Base-by-base conservation (phyloP, 2,329 filamentous ascomycete species). In the Ophiosphaerella narmari region DNA sequence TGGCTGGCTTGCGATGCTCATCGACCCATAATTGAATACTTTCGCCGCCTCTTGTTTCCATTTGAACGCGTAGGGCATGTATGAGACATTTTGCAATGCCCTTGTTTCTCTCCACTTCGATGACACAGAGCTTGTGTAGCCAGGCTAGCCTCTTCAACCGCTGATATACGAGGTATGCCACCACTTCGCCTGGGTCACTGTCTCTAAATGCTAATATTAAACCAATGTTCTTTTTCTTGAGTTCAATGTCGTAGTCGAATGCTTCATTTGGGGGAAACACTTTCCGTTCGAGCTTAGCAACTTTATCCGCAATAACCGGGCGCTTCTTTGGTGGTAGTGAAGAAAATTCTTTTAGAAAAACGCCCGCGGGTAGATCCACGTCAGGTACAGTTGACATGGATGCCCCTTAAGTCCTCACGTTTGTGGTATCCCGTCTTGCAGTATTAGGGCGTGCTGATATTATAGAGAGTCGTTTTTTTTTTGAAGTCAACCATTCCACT, bases 21-120 rank as follows among this genome's bases (percentile, higher is more conserved):
- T 82, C 79, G 38, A 82, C 80, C 80, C 80, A 82, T 44, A 82
- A 62, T 37, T 79, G 75, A 48, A 82, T 75, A 40, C 63, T 74
- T 54, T 74, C 70, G 62, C 78, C 80, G 43, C 77, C 78, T 63
- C 77, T 75, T 55, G 69, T 75, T 57, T 69, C 69, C 47, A 81
- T 70, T 41, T 72, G 70, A 42, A 67, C 57, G 43, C 72, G 68
- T 56, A 81, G 73, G 54, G 73, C 73, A 52, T 70, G 63, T 62
- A 82, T 65, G 50, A 82, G 66, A 62, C 70, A 68, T 53, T 66
- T 72, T 37, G 75, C 80, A 18, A 82, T 60, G n/a, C 79, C 78
- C 60, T 73, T 73, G 24, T 73, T 68, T 57, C 79, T 76, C 63
- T 77, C 72, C 36, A 68, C 56, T 60, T 77, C 75, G 24, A 75